These are phyloP conservation scores for Volutella citrinella DNA, from an alignment of 2,329 filamentous ascomycete species.

Conservation along the genomic window DNA sequence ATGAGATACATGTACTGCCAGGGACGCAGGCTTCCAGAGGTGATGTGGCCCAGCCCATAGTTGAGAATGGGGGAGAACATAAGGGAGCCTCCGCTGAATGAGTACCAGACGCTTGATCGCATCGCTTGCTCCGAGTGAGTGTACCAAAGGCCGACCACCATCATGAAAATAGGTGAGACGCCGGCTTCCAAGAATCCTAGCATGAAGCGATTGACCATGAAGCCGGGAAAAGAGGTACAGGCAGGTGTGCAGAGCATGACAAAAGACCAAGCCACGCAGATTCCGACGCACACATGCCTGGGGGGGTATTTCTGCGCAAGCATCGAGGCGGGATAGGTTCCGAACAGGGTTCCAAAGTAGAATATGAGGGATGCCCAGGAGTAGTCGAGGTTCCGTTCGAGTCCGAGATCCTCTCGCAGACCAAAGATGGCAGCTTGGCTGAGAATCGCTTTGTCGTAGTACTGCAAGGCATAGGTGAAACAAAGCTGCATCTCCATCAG, in stretches of 20 bases:
- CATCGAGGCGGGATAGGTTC: constrained; percentile 29
- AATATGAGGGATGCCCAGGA: constrained; percentile 32
- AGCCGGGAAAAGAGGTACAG: constrained; percentile 28
- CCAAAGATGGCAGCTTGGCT: constrained; percentile 31
- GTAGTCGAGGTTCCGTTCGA: constrained; percentile 25
- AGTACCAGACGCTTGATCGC: constrained; percentile 36
- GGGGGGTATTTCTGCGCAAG: constrained; percentile 27
- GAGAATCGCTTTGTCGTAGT: constrained; percentile 26
- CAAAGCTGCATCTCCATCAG: constrained; percentile 20
- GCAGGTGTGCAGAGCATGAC: constrained; percentile 31
- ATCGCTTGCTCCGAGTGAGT: constrained; percentile 35
- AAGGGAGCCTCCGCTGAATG: constrained; percentile 34
- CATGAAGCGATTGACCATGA: constrained; percentile 35
- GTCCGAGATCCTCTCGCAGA: constrained; percentile 25
- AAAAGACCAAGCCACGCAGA: constrained; percentile 29
- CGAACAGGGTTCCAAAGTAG: constrained; percentile 31
- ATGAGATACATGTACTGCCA: constrained; percentile 37
- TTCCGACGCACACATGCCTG: constrained; percentile 25
- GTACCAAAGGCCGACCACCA: constrained; percentile 38
- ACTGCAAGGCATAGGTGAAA: constrained; percentile 31
- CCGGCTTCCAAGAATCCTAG: constrained; percentile 34
- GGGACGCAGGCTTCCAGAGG: constrained; percentile 20
- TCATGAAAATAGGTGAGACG: constrained; percentile 33
- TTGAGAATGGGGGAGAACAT: constrained; percentile 32
- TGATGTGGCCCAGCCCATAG: constrained; percentile 32